Evolutionary conservation across 768 basidiomycete species (phyloP).

Genomic region (Rhizopogon vinicolor): DNA sequence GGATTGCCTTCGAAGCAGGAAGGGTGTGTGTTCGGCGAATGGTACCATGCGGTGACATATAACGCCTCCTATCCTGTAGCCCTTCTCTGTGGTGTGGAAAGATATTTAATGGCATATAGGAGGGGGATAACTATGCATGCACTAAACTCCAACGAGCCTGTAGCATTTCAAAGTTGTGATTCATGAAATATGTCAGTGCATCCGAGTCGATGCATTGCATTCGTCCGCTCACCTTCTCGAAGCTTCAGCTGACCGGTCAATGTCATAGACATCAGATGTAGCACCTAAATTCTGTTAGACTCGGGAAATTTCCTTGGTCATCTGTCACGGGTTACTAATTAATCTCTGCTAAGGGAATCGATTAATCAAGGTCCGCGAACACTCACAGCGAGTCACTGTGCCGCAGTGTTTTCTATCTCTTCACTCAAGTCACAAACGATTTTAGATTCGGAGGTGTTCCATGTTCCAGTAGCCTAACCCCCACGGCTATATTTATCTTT

Average conservation of each 20-base stretch:
- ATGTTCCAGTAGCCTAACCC: background rate
- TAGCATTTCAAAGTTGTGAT: background rate
- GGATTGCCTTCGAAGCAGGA: slow-evolving; percentile 8
- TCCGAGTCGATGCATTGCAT: background rate
- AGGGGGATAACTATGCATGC: background rate
- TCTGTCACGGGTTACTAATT: background rate
- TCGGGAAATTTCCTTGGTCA: slow-evolving; percentile 6
- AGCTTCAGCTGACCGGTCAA: slow-evolving; percentile 7
- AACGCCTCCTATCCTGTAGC: slow-evolving; percentile 2
- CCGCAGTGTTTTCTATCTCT: slow-evolving; percentile 1
- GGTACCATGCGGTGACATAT: background rate
- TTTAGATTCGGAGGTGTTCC: slow-evolving; percentile 3
- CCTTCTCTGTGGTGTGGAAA: slow-evolving; percentile 7
- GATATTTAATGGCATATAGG: slow-evolving; percentile 3
- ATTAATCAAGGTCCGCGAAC: slow-evolving; percentile 5
- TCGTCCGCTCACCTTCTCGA: slow-evolving; percentile 5
- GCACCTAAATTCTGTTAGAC: slow-evolving; percentile 3
- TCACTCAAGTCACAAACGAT: background rate
- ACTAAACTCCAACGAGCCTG: background rate
- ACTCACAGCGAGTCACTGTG: slow-evolving; percentile 7
- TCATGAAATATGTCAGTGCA: background rate
- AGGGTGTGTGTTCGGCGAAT: slow-evolving; percentile 1
- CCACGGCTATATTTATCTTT: slow-evolving; percentile 6
- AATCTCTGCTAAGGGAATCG: background rate
- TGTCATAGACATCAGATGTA: background rate